Percentiles rank a stretch among this genome's conserved stretches.
These are phyloP conservation scores for Aspergillus avenaceus DNA, from an alignment of 495 filamentous ascomycete genomes.

Conservation along the genomic window DNA sequence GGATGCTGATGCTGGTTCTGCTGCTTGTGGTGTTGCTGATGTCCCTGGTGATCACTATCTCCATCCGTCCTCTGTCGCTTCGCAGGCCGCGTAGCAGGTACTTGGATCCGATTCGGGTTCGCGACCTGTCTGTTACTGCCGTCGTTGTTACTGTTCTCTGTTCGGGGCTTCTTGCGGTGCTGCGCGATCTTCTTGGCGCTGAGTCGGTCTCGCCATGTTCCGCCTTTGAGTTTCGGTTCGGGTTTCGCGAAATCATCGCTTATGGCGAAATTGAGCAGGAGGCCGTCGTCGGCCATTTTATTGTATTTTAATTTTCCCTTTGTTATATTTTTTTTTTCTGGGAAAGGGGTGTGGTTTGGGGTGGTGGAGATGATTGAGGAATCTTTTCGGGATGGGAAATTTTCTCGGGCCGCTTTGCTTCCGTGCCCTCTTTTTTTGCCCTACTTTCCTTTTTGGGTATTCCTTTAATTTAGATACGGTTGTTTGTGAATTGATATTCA, in stretches of 20 bases:
- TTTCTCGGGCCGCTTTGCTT: constrained; percentile 29
- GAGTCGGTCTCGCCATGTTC: constrained; percentile 83
- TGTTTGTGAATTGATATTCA: no score
- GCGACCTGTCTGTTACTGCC: constrained; percentile 8
- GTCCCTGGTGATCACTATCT: constrained; percentile 6
- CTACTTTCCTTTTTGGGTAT: constrained; percentile 32
- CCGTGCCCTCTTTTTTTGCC: constrained; percentile 30
- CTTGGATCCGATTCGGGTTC: constrained; percentile 39
- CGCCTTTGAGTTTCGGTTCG: constrained; percentile 74
- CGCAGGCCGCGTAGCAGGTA: constrained; percentile 27
- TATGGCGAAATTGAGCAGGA: constrained; percentile 88
- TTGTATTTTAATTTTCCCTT: neutral
- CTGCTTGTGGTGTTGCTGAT: constrained; percentile 18
- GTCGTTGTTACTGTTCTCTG: neutral
- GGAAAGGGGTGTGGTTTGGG: neutral
- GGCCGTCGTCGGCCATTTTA: constrained; percentile 89
- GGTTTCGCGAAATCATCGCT: constrained; percentile 56
- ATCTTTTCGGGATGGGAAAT: constrained; percentile 21
- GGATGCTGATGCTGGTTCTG: constrained; percentile 29
- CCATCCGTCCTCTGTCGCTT: constrained; percentile 37
- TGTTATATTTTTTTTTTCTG: neutral
- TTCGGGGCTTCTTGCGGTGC: constrained; percentile 12
- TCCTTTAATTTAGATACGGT: neutral
- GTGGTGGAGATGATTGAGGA: no score
- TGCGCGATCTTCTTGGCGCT: constrained; percentile 70